These are phyloP conservation scores for Yamadazyma mexicana DNA, from an alignment of 1,139 yeast species.

Conservation along the genomic window DNA sequence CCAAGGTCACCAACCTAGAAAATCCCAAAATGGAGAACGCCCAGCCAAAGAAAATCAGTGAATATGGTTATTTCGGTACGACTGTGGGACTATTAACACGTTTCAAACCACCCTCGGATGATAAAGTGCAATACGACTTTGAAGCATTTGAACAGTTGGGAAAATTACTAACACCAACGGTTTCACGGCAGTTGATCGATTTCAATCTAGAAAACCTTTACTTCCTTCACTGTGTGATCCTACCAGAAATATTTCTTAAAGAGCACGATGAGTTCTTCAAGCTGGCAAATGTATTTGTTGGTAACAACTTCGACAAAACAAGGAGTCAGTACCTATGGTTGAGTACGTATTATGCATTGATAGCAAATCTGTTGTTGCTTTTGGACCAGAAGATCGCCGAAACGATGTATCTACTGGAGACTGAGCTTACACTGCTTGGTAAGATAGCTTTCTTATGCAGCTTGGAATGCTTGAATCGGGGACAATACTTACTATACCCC, in stretches of 20 bases:
- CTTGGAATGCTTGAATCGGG: constrained; percentile 31
- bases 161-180: constrained; percentile 8
- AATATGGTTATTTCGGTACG: constrained; percentile 11
- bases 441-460: constrained; percentile 27
- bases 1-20: background rate
- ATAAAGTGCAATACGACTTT: constrained; percentile 9
- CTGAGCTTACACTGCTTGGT: constrained; percentile 23
- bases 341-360: constrained; percentile 29
- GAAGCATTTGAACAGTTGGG: constrained; percentile 7
- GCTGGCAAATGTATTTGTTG: constrained; percentile 9
- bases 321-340: constrained; percentile 26
- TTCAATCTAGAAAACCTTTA: constrained; percentile 14
- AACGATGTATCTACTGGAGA: constrained; percentile 19
- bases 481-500: constrained; percentile 30
- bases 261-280: constrained; percentile 16
- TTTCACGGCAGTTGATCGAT: constrained; percentile 7
- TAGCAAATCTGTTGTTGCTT: constrained; percentile 29
- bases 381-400: constrained; percentile 20
- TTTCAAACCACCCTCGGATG: background rate
- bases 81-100: constrained; percentile 5
- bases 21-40: background rate
- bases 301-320: constrained; percentile 9
- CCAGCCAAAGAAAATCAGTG: constrained; percentile 1
- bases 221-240: constrained; percentile 16
- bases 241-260: constrained; percentile 12